Evolutionary conservation across 192 early-diverging fungal genomes (phyloP).

Genomic region (Backusella sp.): DNA sequence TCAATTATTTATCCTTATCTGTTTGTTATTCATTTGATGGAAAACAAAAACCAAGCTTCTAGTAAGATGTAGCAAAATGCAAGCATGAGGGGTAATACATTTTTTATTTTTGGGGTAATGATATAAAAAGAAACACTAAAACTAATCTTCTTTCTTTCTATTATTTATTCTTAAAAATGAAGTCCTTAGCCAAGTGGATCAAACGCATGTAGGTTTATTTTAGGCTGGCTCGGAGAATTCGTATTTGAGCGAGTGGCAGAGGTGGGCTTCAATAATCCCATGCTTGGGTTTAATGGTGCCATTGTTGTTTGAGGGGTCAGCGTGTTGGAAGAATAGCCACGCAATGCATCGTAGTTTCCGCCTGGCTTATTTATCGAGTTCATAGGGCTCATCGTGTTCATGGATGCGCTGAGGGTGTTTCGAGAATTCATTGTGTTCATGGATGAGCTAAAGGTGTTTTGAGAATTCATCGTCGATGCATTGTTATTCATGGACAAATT

Average conservation of each 20-base stretch:
- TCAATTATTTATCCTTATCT: too few relatives aligned
- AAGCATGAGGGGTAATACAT: too few relatives aligned
- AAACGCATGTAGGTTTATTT: constrained; percentile 22
- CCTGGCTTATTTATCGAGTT: not conserved
- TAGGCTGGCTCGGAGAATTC: not conserved
- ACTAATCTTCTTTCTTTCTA: not conserved
- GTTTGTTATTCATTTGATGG: too few relatives aligned
- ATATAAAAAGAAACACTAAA: too few relatives aligned
- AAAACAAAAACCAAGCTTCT: too few relatives aligned
- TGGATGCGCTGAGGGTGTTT: not conserved
- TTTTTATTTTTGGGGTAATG: too few relatives aligned
- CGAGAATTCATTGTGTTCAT: not conserved
- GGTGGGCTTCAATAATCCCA: constrained; percentile 20
- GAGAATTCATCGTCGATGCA: not conserved
- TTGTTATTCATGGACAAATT: not conserved
- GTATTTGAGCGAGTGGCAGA: not conserved
- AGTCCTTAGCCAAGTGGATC: constrained; percentile 24
- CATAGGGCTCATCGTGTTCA: not conserved
- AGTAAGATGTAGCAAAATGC: too few relatives aligned
- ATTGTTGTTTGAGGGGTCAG: constrained; percentile 3
- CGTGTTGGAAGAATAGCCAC: not conserved
- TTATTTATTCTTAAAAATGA: not conserved
- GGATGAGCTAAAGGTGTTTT: not conserved
- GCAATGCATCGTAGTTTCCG: constrained; percentile 3
- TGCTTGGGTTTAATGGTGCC: not conserved